Evolutionary conservation across 1,139 yeast genomes (phyloP).

Genomic region (Kazachstania sp.): DNA sequence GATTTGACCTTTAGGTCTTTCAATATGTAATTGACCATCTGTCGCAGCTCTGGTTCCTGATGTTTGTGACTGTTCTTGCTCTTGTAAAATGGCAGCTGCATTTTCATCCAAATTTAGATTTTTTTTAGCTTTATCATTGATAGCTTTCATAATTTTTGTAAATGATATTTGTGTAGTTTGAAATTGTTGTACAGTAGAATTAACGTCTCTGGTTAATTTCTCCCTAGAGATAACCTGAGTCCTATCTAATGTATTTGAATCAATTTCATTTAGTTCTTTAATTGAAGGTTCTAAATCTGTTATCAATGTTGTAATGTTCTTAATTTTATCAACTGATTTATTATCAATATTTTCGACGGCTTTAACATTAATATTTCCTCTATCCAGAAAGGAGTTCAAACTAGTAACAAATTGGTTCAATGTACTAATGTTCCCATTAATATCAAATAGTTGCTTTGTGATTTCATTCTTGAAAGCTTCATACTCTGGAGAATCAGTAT

Average conservation of each 20-base stretch:
- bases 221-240: constrained; percentile 56
- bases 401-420: constrained; percentile 40
- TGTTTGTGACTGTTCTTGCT: constrained; percentile 9
- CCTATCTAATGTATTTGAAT: constrained; percentile 30
- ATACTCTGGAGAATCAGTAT: constrained; percentile 52
- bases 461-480: constrained; percentile 40
- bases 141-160: constrained; percentile 36
- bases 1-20: constrained; percentile 29
- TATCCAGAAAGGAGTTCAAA: constrained; percentile 24
- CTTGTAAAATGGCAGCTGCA: constrained; percentile 14
- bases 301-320: constrained; percentile 41
- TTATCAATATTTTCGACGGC: constrained; percentile 36
- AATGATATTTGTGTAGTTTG: constrained; percentile 52
- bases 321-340: constrained; percentile 40
- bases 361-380: constrained; percentile 21
- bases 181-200: constrained; percentile 49
- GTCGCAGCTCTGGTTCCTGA: background rate
- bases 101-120: constrained; percentile 28
- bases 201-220: constrained; percentile 46
- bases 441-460: constrained; percentile 42
- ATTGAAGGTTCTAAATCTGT: constrained; percentile 39
- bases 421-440: constrained; percentile 46
- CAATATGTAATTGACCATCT: background rate
- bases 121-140: constrained; percentile 37
- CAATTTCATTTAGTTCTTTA: constrained; percentile 33